Base-by-base conservation (phyloP, 345 rosid species). In the Reutealis trisperma region DNA sequence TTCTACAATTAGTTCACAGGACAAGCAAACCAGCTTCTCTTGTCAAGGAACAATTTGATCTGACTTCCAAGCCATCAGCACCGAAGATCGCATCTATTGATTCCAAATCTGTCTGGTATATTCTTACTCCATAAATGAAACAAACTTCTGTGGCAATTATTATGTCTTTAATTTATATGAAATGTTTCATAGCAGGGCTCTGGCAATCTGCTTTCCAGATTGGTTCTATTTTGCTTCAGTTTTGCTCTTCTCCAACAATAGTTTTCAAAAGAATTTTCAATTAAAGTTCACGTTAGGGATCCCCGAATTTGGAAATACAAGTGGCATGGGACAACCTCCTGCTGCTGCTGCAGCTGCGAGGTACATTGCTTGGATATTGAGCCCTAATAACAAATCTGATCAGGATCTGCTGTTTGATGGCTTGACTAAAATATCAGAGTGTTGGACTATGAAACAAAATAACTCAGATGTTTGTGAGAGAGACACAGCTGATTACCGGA, bases 171-270 rank as follows among this genome's bases (percentile, higher is more conserved):
- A 55, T 27, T 54, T 44, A 54, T 47, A 71, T 63, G 47, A 41
- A 27, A 58, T 61, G 24, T 79, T 86, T n/a, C 80, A 22, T 79
- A 63, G 79, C 88, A 92, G 97, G 98, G 87, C 94, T 66, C 82
- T 92, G 77, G 97, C 93, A 75, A 84, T 94, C 67, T 83, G 81
- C 84, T 92, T 94, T 80, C 98, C 94, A 63, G 86, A 86, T 59
- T 92, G 97, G 97, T 94, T 90, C 83, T 89, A 82, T 80, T 88
- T 88, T 87, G 95, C 94, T 75, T 88, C 90, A 70, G 65, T 83
- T 64, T 54, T 85, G 75, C 87, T 94, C 67, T 89, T 94, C 83
- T 79, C 82, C 5, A 79, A 78, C 61, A 79, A 78, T 73, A 78
- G 32, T 61, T 81, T 77, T 68, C 76, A 59, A 68, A 80, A 78